Evolutionary conservation across 345 rosid genomes (phyloP).

Genomic region (Murraya paniculata): DNA sequence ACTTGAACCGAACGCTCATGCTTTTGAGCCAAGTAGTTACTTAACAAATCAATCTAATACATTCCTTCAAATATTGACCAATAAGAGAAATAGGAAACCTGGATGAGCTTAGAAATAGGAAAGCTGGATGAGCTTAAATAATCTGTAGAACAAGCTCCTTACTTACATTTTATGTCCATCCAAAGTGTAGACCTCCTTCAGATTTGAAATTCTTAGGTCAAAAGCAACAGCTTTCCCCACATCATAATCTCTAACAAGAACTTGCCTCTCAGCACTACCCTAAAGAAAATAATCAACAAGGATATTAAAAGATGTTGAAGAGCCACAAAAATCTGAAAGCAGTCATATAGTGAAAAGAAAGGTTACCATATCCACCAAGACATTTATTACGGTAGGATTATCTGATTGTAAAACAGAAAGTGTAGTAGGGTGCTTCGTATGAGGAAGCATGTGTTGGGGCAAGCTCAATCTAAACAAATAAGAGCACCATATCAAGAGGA

Average conservation of each 20-base stretch:
- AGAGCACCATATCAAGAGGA: constrained; percentile 13
- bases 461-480: constrained; percentile 54
- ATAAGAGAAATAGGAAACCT: background rate
- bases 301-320: background rate
- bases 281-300: constrained; percentile 26
- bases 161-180: constrained; percentile 89
- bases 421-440: constrained; percentile 77
- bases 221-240: constrained; percentile 79
- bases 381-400: constrained; percentile 76
- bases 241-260: constrained; percentile 87
- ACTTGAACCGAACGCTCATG: background rate
- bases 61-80: background rate
- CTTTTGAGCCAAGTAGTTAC: background rate
- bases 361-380: constrained; percentile 87
- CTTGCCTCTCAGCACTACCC: constrained; percentile 86
- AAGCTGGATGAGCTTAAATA: background rate
- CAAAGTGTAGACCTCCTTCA: constrained; percentile 81
- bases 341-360: background rate
- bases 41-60: background rate
- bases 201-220: constrained; percentile 62
- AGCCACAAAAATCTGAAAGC: background rate
- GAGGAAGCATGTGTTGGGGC: constrained; percentile 80
- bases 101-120: background rate
- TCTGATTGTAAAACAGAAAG: constrained; percentile 66
- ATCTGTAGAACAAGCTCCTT: constrained; percentile 1